Conservation (phyloP, 2,329 filamentous ascomycete genomes). For the Decorospora gaudefroyi region DNA sequence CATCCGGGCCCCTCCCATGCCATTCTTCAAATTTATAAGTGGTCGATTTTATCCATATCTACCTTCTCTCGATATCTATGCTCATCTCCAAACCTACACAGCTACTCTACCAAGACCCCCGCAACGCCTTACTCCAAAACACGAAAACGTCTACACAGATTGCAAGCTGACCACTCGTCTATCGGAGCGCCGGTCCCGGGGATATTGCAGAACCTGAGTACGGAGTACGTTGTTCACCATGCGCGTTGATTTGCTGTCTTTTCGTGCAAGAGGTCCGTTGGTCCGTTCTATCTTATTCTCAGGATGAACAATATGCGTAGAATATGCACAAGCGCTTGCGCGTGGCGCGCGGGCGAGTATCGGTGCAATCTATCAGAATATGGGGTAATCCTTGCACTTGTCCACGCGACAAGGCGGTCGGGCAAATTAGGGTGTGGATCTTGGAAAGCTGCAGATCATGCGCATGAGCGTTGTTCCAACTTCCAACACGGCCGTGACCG, state of each 20-base stretch:
- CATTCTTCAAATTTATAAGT: too few species aligned
- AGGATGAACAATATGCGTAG: background rate
- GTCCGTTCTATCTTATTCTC: background rate
- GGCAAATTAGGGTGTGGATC: background rate
- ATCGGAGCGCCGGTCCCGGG: slow-evolving; percentile 27
- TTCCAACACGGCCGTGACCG: too few species aligned
- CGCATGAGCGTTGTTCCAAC: background rate
- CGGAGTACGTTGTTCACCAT: too few species aligned
- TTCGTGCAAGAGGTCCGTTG: background rate
- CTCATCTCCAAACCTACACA: too few species aligned
- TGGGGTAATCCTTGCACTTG: slow-evolving; percentile 4
- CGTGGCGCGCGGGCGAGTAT: slow-evolving; percentile 4
- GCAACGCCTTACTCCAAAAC: too few species aligned
- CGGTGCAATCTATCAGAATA: background rate
- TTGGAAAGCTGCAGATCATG: background rate
- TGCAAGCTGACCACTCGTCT: slow-evolving; percentile 21
- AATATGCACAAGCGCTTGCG: slow-evolving; percentile 2
- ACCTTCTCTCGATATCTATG: too few species aligned
- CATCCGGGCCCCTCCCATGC: too few species aligned
- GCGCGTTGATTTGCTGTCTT: background rate
- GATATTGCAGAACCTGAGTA: too few species aligned
- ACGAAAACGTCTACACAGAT: slow-evolving; percentile 19
- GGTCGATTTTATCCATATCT: too few species aligned
- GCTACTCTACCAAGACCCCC: too few species aligned
- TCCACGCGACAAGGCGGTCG: slow-evolving; percentile 4